Percentiles rank a stretch among this genome's conserved stretches.
Evolutionary conservation across 1,139 yeast species (phyloP).

Genomic region (Saccharomyces hybrid): DNA sequence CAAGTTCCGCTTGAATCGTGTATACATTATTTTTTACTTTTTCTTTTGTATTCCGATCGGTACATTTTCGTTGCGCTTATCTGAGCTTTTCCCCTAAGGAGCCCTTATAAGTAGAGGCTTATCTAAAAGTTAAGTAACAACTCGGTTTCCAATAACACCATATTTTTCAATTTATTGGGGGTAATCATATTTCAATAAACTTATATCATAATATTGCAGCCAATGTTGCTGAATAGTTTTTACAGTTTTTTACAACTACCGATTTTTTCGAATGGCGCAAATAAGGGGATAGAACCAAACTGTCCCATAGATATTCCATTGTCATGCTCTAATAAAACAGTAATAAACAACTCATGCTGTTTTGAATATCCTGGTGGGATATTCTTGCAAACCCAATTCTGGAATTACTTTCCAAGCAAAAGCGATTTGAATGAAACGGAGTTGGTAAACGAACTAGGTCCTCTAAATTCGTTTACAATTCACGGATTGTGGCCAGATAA

Average conservation of each 20-base stretch:
- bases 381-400: slow-evolving; percentile 79
- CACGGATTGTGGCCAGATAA: slow-evolving; percentile 86
- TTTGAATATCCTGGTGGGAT: slow-evolving; percentile 86
- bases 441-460: slow-evolving; percentile 52
- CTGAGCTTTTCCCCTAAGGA: neutral
- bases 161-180: neutral
- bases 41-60: neutral
- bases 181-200: too few relatives aligned
- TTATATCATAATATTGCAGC: neutral
- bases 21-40: neutral
- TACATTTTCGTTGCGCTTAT: neutral
- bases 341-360: slow-evolving; percentile 59
- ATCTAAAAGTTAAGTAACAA: neutral
- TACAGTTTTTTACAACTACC: neutral
- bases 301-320: slow-evolving; percentile 66
- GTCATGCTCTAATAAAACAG: slow-evolving; percentile 48
- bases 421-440: slow-evolving; percentile 17
- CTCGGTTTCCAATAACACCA: neutral
- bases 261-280: neutral
- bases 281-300: slow-evolving; percentile 10
- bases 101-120: neutral
- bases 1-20: neutral
- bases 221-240: neutral
- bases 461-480: slow-evolving; percentile 67
- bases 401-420: slow-evolving; percentile 71